These are phyloP conservation scores for Parmelia sp. DNA, from an alignment of 495 filamentous ascomycete genomes.

Conservation along the genomic window DNA sequence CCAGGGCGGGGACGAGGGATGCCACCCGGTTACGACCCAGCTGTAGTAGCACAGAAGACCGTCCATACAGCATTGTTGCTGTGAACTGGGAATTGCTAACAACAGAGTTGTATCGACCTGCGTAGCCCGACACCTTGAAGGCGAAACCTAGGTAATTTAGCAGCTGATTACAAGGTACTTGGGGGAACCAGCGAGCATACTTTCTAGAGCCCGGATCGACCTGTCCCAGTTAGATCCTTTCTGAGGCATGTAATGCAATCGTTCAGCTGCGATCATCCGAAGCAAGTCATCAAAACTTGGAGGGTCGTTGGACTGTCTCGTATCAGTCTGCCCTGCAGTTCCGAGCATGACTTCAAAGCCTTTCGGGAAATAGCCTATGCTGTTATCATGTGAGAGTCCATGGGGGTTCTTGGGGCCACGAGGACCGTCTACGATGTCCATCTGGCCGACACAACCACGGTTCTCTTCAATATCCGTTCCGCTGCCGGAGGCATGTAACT, in stretches of 20 bases:
- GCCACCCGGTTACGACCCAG: background rate
- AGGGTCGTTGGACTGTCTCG: too few species aligned
- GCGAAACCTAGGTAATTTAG: background rate
- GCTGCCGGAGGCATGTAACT: background rate
- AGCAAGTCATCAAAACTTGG: background rate
- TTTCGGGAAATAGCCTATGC: background rate
- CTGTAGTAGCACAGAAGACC: background rate
- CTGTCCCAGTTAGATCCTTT: slow-evolving; percentile 1
- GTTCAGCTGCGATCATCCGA: background rate
- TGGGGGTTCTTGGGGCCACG: background rate
- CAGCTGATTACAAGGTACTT: background rate
- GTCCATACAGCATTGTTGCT: background rate
- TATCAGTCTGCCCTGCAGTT: too few species aligned
- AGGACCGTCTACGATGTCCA: background rate
- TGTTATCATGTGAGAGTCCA: background rate
- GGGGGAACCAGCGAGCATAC: background rate
- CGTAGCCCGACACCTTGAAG: background rate
- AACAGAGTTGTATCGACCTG: background rate
- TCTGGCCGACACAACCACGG: background rate
- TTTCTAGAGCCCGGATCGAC: background rate
- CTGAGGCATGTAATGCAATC: slow-evolving; percentile 1
- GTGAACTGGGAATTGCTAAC: background rate
- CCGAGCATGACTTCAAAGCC: background rate
- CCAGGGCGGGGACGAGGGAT: background rate
- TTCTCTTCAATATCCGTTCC: background rate